Base-by-base conservation (phyloP, 768 basidiomycete genomes). In the Lactarius tabidus region DNA sequence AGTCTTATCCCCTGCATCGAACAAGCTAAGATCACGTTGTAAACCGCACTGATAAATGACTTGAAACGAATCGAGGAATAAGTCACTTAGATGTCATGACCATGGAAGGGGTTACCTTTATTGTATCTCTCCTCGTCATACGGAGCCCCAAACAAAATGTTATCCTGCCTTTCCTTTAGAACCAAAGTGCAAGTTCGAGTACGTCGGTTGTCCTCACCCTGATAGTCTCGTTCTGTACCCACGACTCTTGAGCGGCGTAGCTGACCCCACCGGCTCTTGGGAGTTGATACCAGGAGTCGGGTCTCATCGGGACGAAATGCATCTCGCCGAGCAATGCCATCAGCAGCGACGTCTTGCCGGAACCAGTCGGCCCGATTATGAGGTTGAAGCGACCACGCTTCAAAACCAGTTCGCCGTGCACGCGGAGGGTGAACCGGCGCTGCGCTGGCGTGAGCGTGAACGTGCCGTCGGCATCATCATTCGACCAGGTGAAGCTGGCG, bases 201-300 rank as follows among this genome's bases (percentile, higher is more conserved):
- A 6, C n/a, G 3, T 45, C 12, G 29, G 10, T 48, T 4, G 10
- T 4, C 62, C 76, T 54, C 52, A 85, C 87, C 72, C 77, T 79
- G 60, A 91, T 89, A 0, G 89, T 91, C 65, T 88, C 88, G 68
- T 91, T 93, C 73, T 87, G 84, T 2, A 93, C 86, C 91, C 91
- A 95, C 4, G 89, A 85, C 72, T 93, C 90, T 73, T 95, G 92
- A 2, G 88, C 87, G 6, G 88, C 88, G 72, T 90, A 93, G 3
- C 90, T 86, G 43, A 95, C 81, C 6, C 91, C 90, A 1, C 80
- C 80, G 3, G 76, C 77, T 2, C 90, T 78, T 29, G 91, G 91
- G 7, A 93, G 81, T 67, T 83, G 85, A 74, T 81, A 89, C 81
- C 84, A 88, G 0, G 89, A 85, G 51, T 82, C 80, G 0, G 82